Evolutionary conservation across 148 eudicot genomes (phyloP).

Genomic region (Amaranthus cruentus): DNA sequence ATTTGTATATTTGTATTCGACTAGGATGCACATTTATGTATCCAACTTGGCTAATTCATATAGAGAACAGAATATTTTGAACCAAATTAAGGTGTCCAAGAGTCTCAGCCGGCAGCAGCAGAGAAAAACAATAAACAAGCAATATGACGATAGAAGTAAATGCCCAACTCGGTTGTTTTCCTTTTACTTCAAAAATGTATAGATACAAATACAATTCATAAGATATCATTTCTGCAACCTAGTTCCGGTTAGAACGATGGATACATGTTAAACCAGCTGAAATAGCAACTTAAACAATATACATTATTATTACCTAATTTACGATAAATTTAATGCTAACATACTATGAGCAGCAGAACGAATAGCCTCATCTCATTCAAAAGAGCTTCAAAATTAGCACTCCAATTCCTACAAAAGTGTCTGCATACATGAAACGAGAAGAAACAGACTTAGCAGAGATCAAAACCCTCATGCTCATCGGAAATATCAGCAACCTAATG

Average conservation of each 20-base stretch:
- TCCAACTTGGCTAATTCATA: too few species aligned
- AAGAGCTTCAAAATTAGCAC: neutral
- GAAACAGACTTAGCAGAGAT: neutral
- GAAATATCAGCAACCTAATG: neutral
- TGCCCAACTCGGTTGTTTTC: too few species aligned
- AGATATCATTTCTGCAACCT: too few species aligned
- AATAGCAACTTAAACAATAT: neutral
- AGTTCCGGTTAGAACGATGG: neutral
- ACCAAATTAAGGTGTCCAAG: too few species aligned
- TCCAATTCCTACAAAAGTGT: neutral
- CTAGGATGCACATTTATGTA: too few species aligned
- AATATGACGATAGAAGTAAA: too few species aligned
- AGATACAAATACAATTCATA: too few species aligned
- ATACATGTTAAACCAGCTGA: neutral
- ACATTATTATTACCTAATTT: neutral
- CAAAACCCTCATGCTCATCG: neutral
- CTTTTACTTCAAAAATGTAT: too few species aligned
- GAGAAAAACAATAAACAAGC: too few species aligned
- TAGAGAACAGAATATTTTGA: too few species aligned
- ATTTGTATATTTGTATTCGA: too few species aligned
- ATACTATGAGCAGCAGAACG: neutral
- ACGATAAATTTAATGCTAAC: neutral
- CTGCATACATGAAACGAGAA: neutral
- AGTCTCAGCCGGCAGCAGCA: too few species aligned
- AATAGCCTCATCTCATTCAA: neutral